A percentile compares a stretch with the other conserved stretches of the same genome.
Conservation (phyloP, 2,329 filamentous ascomycete species). For the Cytospora piceae region DNA sequence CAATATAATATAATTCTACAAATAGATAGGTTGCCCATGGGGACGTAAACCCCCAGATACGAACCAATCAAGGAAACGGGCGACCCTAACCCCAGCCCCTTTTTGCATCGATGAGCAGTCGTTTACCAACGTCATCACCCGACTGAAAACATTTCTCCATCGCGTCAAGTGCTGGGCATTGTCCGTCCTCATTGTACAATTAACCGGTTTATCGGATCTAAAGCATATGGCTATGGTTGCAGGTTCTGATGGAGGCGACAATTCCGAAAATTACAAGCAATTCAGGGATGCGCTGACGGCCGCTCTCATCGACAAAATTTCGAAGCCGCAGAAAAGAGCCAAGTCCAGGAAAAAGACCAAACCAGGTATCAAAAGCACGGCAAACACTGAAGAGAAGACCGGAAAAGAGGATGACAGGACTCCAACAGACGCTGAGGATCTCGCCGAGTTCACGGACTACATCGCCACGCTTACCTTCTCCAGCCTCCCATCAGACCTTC, state of each 20-base stretch:
- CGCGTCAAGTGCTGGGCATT: no score
- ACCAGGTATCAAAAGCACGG: constrained; percentile 10
- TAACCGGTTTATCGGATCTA: not conserved
- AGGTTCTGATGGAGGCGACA: not conserved
- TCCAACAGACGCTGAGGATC: constrained; percentile 60
- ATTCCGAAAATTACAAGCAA: constrained; percentile 60
- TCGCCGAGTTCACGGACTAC: constrained; percentile 83
- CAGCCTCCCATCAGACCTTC: constrained; percentile 63
- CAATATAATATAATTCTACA: no score
- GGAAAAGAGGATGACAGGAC: not conserved
- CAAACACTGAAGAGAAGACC: not conserved
- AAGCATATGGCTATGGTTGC: not conserved
- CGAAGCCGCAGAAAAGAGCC: constrained; percentile 50
- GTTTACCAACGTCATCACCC: no score
- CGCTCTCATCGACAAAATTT: constrained; percentile 66
- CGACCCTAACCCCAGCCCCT: no score
- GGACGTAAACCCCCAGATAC: no score
- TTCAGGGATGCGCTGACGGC: constrained; percentile 78
- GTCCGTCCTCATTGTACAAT: no score
- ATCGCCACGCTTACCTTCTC: constrained; percentile 71
- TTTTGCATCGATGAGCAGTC: no score
- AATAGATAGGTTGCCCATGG: no score
- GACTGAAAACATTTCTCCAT: no score
- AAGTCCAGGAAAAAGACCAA: constrained; percentile 41
- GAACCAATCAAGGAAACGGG: no score